Evolutionary conservation across 495 filamentous ascomycete genomes (phyloP).

Genomic region (Niebla homalea): DNA sequence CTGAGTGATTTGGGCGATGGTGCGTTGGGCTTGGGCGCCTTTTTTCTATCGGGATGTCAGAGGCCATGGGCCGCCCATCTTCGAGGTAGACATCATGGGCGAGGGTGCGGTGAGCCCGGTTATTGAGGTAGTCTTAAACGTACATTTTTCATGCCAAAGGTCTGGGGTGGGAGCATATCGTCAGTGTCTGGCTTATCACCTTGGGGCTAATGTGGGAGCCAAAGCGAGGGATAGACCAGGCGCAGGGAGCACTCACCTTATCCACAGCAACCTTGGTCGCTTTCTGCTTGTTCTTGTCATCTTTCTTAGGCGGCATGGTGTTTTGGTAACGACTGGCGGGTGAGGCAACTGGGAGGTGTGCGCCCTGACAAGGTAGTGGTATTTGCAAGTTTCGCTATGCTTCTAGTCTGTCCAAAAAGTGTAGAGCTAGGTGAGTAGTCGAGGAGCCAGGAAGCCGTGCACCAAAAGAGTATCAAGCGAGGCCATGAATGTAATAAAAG

Average conservation of each 20-base stretch:
- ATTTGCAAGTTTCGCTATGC: no score
- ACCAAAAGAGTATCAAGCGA: no score
- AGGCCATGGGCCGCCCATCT: no score
- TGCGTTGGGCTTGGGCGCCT: constrained; percentile 74
- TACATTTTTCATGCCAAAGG: constrained; percentile 98
- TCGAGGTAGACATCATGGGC: no score
- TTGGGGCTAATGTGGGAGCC: no score
- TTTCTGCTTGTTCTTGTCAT: constrained; percentile 58
- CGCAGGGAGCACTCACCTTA: constrained; percentile 40
- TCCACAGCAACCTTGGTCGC: constrained; percentile 64
- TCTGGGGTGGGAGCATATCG: constrained; percentile 29
- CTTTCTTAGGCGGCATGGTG: constrained; percentile 88
- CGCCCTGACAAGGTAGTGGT: neutral
- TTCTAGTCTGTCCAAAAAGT: no score
- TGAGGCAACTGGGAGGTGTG: neutral
- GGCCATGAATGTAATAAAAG: no score
- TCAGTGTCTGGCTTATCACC: neutral
- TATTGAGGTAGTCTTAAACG: constrained; percentile 13
- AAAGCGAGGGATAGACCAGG: neutral
- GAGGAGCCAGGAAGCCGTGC: no score
- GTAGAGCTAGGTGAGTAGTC: no score
- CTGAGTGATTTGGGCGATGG: constrained; percentile 67
- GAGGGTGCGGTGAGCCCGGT: no score
- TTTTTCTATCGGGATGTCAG: constrained; percentile 51
- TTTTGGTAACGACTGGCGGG: no score